Base-by-base conservation (phyloP, 257 asterid genomes). In the Fraxinus americana region DNA sequence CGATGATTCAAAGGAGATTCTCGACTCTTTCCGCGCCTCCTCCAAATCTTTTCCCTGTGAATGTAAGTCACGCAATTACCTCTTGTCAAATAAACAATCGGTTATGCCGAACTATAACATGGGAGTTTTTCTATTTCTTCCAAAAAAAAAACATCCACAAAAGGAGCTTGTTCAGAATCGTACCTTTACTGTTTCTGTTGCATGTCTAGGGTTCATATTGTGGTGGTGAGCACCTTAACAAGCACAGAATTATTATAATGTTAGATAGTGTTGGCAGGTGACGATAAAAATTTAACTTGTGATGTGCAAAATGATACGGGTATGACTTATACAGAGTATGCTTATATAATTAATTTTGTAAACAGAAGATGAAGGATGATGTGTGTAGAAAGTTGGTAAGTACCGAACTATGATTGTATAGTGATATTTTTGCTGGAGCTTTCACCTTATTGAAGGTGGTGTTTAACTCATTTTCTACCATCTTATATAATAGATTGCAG, bases 211-310 rank as follows among this genome's bases (percentile, higher is more conserved):
- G 45, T 88, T 94, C 84, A 59, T 67, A 48, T 75, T 88, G 80
- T 75, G 77, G 80, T 75, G 77, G 73, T 72, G 86, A 68, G 87
- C 82, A 83, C 90, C 97, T 92, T 81, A 75, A 87, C 77, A 77
- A 63, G 29, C 77, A 83, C 70, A 77, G 34, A 86, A 41, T 71
- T 80, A 63, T 63, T 25, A 25, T 11, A 63, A 63, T 27, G 36
- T 63, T 27, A 63, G 69, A 63, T 23, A 25, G 19, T 63, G 69
- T 0, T 63, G 69, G 36, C 34, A 5, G 17, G 0, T 11, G 69
- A 27, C 4, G 69, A 10, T 27, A 63, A 63, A 63, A 63, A 23
- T 1, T 6, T 6, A 13, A 63, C 36, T 23, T 12, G 32, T 61
- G 68, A 10, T 61, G 10, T 23, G 68, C 50, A 21, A 61, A 61